A percentile compares a stretch with the other conserved stretches of the same genome.
Evolutionary conservation across 768 basidiomycete species (phyloP).

Genomic region (Coprinellus aureogranulatus): DNA sequence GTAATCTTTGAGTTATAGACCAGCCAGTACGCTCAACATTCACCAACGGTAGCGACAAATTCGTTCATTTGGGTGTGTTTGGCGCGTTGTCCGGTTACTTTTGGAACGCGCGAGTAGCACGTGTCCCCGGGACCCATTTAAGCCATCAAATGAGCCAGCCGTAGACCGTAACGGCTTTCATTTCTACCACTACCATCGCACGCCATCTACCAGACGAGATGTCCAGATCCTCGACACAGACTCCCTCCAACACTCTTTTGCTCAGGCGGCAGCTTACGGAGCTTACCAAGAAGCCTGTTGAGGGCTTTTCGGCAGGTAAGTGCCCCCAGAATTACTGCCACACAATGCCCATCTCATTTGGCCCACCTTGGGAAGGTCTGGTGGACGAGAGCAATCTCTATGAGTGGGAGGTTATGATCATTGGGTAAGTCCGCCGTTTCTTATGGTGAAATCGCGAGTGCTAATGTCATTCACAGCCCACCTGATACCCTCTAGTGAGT

Average conservation of each 20-base stretch:
- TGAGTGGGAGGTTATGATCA: slow-evolving; percentile 96
- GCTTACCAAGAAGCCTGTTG: slow-evolving; percentile 88
- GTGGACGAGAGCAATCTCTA: slow-evolving; percentile 93
- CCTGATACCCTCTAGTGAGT: slow-evolving; percentile 89
- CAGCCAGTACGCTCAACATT: too few species aligned
- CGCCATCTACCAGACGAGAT: slow-evolving; percentile 12
- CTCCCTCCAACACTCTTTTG: slow-evolving; percentile 54
- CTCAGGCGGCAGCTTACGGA: slow-evolving; percentile 79
- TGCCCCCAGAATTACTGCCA: slow-evolving; percentile 13
- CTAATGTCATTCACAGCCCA: slow-evolving; percentile 53
- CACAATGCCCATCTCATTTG: slow-evolving; percentile 22
- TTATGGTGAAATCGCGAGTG: not conserved
- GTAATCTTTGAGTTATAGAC: too few species aligned
- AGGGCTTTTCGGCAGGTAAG: slow-evolving; percentile 93
- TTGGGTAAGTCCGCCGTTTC: slow-evolving; percentile 59
- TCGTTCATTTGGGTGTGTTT: too few species aligned
- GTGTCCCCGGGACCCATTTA: slow-evolving; percentile 3
- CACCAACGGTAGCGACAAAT: too few species aligned
- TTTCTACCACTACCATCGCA: slow-evolving; percentile 16
- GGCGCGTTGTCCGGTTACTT: too few species aligned
- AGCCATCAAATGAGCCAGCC: not conserved
- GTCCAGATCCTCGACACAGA: slow-evolving; percentile 21
- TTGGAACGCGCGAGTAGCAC: too few species aligned
- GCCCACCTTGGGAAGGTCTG: slow-evolving; percentile 54
- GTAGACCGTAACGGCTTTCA: slow-evolving; percentile 8